These are phyloP conservation scores for Colletotrichum spaethianum DNA, from an alignment of 2,329 filamentous ascomycete genomes.

Conservation along the genomic window DNA sequence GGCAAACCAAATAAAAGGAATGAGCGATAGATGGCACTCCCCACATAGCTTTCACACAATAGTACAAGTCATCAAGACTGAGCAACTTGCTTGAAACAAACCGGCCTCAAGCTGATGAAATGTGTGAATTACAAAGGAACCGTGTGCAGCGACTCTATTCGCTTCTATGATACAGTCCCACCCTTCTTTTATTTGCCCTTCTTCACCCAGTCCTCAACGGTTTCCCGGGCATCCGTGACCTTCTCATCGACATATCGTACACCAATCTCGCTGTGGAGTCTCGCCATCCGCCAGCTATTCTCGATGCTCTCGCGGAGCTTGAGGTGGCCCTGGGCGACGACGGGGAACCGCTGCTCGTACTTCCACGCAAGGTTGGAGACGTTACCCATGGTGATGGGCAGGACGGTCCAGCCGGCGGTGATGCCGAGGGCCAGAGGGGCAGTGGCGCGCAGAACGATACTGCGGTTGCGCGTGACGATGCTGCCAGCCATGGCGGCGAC, in stretches of 20 bases:
- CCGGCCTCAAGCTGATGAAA: conserved; percentile 18
- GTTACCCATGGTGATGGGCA: conserved; percentile 93
- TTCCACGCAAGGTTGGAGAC: conserved; percentile 88
- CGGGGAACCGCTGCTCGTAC: conserved; percentile 92
- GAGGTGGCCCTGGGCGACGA: conserved; percentile 85
- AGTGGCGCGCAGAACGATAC: conserved; percentile 82
- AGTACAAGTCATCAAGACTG: background rate
- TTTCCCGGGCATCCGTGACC: conserved; percentile 81
- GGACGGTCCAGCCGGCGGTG: conserved; percentile 84
- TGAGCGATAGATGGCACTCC: conserved; percentile 17
- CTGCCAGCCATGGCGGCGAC: conserved; percentile 95
- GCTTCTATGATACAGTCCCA: conserved; percentile 42
- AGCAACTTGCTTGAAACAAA: background rate
- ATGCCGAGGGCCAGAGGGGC: conserved; percentile 86
- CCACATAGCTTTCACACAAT: background rate
- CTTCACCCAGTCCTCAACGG: conserved; percentile 89
- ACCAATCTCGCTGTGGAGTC: conserved; percentile 80
- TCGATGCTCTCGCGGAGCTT: conserved; percentile 77
- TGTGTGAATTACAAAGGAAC: conserved; percentile 42
- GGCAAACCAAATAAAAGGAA: background rate
- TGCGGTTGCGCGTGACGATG: conserved; percentile 91
- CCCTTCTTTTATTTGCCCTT: conserved; percentile 79
- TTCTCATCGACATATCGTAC: conserved; percentile 84
- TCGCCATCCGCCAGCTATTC: conserved; percentile 80
- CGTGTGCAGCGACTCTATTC: conserved; percentile 39